These are phyloP conservation scores for Boletus bicolor DNA, from an alignment of 768 basidiomycete species.

Conservation along the genomic window DNA sequence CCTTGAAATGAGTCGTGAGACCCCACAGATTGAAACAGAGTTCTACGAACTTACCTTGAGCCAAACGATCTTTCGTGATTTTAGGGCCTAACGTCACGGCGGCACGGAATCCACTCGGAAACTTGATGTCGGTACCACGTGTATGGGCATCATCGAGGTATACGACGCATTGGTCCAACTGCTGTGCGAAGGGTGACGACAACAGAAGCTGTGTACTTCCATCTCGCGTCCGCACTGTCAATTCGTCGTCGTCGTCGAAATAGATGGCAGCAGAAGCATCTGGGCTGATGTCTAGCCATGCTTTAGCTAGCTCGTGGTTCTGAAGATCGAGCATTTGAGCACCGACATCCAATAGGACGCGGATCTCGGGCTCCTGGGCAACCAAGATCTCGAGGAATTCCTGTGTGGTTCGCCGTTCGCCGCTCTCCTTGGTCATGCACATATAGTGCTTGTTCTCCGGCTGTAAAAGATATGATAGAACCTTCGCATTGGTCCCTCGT, in stretches of 20 bases:
- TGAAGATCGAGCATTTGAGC: conserved; percentile 52
- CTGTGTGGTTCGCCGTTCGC: conserved; percentile 8
- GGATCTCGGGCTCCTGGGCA: conserved; percentile 32
- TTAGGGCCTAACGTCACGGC: conserved; percentile 39
- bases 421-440: conserved; percentile 11
- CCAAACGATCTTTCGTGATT: conserved; percentile 49
- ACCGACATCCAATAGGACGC: conserved; percentile 51
- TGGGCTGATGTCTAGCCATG: conserved; percentile 12
- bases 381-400: conserved; percentile 34
- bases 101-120: conserved; percentile 35
- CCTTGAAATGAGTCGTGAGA: conserved; percentile 12
- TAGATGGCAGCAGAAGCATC: conserved; percentile 42
- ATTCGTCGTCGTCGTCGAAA: conserved; percentile 26
- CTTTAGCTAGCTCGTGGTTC: conserved; percentile 37
- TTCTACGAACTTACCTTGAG: conserved; percentile 33
- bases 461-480: conserved; percentile 17
- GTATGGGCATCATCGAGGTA: conserved; percentile 55
- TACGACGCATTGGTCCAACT: conserved; percentile 40
- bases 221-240: background rate
- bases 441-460: conserved; percentile 40
- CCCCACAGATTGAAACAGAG: too few relatives aligned
- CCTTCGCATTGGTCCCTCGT: conserved; percentile 38
- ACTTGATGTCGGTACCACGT: conserved; percentile 48
- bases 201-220: background rate
- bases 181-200: conserved; percentile 16